Conservation (phyloP, 2,329 filamentous ascomycete genomes). For the Talaromyces sp. region DNA sequence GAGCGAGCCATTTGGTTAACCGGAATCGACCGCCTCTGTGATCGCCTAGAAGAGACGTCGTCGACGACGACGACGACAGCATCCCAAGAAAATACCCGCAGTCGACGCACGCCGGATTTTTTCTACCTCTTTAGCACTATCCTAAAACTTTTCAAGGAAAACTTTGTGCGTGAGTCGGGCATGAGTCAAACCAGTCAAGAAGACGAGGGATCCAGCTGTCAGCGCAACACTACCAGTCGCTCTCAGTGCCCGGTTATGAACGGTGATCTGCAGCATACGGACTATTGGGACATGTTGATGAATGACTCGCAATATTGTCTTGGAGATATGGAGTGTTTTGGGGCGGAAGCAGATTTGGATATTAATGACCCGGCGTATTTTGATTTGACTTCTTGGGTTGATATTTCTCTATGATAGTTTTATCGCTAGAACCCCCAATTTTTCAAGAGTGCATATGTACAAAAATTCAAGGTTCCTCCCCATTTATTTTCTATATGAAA, state of each 20-base stretch:
- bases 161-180: not conserved
- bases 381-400: constrained; percentile 7
- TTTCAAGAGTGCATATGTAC: not conserved
- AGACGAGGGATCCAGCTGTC: not conserved
- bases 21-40: not conserved
- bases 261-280: constrained; percentile 5
- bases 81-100: not conserved
- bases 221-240: not conserved
- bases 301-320: not conserved
- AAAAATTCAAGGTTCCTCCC: not conserved
- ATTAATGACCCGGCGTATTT: constrained; percentile 4
- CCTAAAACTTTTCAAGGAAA: constrained; percentile 3
- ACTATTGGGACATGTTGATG: constrained; percentile 9
- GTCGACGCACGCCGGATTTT: not conserved
- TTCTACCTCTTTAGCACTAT: constrained; percentile 7
- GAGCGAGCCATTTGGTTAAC: not conserved
- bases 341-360: not conserved
- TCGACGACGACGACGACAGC: not conserved
- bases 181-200: not conserved
- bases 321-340: not conserved
- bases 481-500: not conserved
- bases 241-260: constrained; percentile 7
- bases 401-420: constrained; percentile 1
- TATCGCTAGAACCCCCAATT: not conserved
- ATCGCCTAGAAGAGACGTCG: not conserved